Evolutionary conservation across 768 basidiomycete species (phyloP).

Genomic region (Amanita pseudoporphyria): DNA sequence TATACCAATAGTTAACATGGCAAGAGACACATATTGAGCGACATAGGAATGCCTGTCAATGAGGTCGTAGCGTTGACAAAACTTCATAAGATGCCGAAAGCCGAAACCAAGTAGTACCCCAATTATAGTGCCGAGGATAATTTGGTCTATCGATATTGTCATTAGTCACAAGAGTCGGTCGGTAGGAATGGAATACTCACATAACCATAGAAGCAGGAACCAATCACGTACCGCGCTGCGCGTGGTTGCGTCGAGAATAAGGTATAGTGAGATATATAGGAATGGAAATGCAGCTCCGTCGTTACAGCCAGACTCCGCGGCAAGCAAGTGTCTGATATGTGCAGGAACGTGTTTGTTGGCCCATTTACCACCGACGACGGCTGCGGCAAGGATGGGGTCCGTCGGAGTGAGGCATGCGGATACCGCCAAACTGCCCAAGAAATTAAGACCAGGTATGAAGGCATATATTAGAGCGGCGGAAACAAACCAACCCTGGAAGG

Average conservation of each 20-base stretch:
- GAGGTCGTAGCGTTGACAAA: slow-evolving; percentile 75
- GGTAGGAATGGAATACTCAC: slow-evolving; percentile 32
- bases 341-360: slow-evolving; percentile 95
- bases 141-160: slow-evolving; percentile 46
- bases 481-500: slow-evolving; percentile 81
- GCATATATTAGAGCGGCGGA: slow-evolving; percentile 88
- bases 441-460: slow-evolving; percentile 81
- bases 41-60: slow-evolving; percentile 94
- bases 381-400: slow-evolving; percentile 88
- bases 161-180: not conserved
- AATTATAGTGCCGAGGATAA: slow-evolving; percentile 64
- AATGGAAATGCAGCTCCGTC: slow-evolving; percentile 98
- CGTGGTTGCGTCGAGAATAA: slow-evolving; percentile 57
- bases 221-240: slow-evolving; percentile 72
- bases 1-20: slow-evolving; percentile 77
- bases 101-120: slow-evolving; percentile 66
- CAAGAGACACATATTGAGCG: slow-evolving; percentile 82
- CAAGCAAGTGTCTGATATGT: slow-evolving; percentile 56
- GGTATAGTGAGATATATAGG: slow-evolving; percentile 81
- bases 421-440: slow-evolving; percentile 82
- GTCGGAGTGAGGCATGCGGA: slow-evolving; percentile 93
- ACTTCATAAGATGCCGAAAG: slow-evolving; percentile 89
- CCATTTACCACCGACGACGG: slow-evolving; percentile 92
- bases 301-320: slow-evolving; percentile 86
- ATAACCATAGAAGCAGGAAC: slow-evolving; percentile 82